Evolutionary conservation across 805 yeast genomes (phyloP), one percentile per base, ranked within the genome.

Genomic region (Kluyveromyces wickerhamii): DNA sequence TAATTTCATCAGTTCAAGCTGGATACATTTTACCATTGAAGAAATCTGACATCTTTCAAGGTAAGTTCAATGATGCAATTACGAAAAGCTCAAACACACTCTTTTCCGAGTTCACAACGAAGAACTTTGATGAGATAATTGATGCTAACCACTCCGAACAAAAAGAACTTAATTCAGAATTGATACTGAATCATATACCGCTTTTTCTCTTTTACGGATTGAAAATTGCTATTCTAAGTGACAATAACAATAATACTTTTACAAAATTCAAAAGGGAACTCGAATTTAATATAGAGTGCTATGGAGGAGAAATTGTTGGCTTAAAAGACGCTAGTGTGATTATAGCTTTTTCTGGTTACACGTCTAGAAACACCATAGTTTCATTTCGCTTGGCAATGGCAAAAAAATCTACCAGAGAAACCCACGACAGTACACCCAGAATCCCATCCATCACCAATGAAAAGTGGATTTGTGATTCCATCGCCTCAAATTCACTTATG

Each of bases 1-100:
- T 85, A 5, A 62, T 74, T 29, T 88, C 83, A 43, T 76, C 92
- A 45, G 13, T 21, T 21, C 12, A 30, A 15, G 14, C 17, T 21
- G 25, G 26, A 21, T 19, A 21, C 16, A 30, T 15, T 10, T 2
- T 21, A 21, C 33, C 33, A 12, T 3, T 30, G 13, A 26, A 7
- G 9, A 7, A 13, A 7, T 13, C 29, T 14, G 29, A 26, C 12
- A 26, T 26, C n/a, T 26, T 26, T n/a, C 7, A 7, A 7, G 29
- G 29, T 14, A 13, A 13, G 17, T 14, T 9, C n/a, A n/a, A 26
- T 7, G 7, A 11, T 5, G 9, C 17, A 7, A 14, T 26, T 7
- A 19, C 13, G 5, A n/a, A n/a, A n/a, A 9, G 9, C 16, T 14
- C 18, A 10, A 17, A 26, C 19, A 13, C 17, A 6, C 19, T 14